Conservation (phyloP, 1,284 basidiomycete genomes). For the Fomes fomentarius region DNA sequence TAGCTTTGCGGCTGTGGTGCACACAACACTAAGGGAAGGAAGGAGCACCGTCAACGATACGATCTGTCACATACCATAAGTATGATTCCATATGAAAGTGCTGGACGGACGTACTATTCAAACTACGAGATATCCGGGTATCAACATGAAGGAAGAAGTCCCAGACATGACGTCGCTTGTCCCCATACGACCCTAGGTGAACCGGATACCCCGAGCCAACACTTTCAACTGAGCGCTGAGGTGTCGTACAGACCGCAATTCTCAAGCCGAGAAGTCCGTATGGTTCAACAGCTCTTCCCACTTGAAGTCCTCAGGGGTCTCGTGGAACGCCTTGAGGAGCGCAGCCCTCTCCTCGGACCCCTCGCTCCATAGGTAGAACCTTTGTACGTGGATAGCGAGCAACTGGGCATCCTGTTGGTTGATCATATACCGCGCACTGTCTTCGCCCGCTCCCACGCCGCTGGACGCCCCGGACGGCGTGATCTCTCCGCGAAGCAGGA, state of each 20-base stretch:
- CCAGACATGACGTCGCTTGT: too few relatives aligned
- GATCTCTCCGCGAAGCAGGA: constrained; percentile 92
- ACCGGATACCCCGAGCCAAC: too few relatives aligned
- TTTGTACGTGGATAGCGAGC: constrained; percentile 77
- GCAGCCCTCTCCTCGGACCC: constrained; percentile 42
- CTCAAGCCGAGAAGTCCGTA: constrained; percentile 34
- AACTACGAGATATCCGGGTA: neutral
- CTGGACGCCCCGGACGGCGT: constrained; percentile 63
- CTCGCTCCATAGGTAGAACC: constrained; percentile 78
- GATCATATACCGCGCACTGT: constrained; percentile 57
- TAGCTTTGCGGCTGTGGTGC: too few relatives aligned
- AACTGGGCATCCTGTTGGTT: constrained; percentile 82
- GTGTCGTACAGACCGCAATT: too few relatives aligned
- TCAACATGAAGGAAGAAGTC: too few relatives aligned
- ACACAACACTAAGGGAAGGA: too few relatives aligned
- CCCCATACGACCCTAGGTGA: too few relatives aligned
- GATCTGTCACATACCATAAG: neutral
- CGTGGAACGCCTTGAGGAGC: constrained; percentile 72
- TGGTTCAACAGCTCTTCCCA: constrained; percentile 73
- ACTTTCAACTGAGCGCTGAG: too few relatives aligned
- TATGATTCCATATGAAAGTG: neutral
- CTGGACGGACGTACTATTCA: neutral
- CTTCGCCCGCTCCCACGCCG: constrained; percentile 23
- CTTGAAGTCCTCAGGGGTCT: constrained; percentile 69
- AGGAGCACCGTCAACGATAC: neutral